A percentile compares a stretch with the other conserved stretches of the same genome.
These are phyloP conservation scores for Candida neerlandica DNA, from an alignment of 1,139 yeast species.

Conservation along the genomic window DNA sequence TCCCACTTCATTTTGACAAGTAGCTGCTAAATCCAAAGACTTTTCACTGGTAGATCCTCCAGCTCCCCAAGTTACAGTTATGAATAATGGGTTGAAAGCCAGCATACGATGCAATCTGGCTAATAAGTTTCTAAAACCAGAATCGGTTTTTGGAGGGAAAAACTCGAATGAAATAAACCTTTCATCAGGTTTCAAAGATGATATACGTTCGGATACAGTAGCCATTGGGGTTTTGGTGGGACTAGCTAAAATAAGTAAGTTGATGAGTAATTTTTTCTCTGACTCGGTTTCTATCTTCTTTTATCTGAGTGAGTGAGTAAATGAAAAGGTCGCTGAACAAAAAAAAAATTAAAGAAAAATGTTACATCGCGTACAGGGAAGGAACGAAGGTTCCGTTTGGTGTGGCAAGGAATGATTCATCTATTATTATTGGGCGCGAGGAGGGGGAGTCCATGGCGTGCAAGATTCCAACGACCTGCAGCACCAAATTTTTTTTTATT, in stretches of 20 bases:
- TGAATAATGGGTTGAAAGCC: constrained; percentile 82
- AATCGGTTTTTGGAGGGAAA: constrained; percentile 94
- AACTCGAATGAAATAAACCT: constrained; percentile 87
- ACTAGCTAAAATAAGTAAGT: background rate
- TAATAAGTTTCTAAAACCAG: constrained; percentile 79
- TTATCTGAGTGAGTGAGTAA: background rate
- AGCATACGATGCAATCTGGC: constrained; percentile 90
- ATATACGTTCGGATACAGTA: constrained; percentile 49
- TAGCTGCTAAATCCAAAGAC: constrained; percentile 78
- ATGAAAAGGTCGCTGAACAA: no score
- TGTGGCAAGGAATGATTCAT: no score
- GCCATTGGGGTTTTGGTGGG: constrained; percentile 11
- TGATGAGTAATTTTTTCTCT: background rate
- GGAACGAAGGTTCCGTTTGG: no score
- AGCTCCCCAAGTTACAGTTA: constrained; percentile 98
- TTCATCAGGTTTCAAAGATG: constrained; percentile 50
- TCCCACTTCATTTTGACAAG: constrained; percentile 74
- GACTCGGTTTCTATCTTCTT: background rate
- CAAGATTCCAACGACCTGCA: no score
- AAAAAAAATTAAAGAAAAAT: no score
- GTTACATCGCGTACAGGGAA: no score
- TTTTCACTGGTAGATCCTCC: constrained; percentile 93
- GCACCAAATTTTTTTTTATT: no score
- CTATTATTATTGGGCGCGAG: no score
- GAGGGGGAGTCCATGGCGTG: no score